Evolutionary conservation across 83 land plant species (phyloP).

Genomic region (Picea abies): DNA sequence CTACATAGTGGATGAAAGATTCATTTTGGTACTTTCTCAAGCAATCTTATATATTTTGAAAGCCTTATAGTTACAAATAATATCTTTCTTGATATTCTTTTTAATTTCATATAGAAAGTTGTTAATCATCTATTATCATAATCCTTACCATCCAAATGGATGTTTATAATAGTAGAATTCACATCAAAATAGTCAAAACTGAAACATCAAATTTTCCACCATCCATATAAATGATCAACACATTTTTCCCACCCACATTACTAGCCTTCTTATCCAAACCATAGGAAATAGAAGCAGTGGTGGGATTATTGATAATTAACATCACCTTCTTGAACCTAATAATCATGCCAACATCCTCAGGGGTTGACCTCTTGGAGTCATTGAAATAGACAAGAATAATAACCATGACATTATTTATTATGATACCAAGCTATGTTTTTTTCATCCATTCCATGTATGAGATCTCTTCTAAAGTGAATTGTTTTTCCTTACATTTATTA

Average conservation of each 20-base stretch:
- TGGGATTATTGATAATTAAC: not conserved
- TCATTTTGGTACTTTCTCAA: conserved; percentile 55
- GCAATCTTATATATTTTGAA: conserved; percentile 21
- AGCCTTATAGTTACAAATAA: conserved; percentile 5
- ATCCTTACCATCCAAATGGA: conserved; percentile 57
- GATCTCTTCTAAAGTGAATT: conserved; percentile 37
- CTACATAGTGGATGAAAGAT: conserved; percentile 52
- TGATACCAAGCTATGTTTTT: conserved; percentile 8
- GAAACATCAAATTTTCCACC: conserved; percentile 21
- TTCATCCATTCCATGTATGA: conserved; percentile 36
- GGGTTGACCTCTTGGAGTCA: conserved; percentile 14
- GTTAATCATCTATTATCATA: conserved; percentile 32
- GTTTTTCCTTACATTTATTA: conserved; percentile 33
- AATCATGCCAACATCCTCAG: conserved; percentile 14
- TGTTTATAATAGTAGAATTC: conserved; percentile 56
- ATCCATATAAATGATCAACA: not conserved
- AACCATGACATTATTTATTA: conserved; percentile 1
- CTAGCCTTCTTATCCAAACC: conserved; percentile 21
- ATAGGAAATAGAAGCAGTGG: not conserved
- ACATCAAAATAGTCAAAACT: conserved; percentile 16
- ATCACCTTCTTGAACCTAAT: conserved; percentile 13
- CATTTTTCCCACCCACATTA: conserved; percentile 24
- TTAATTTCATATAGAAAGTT: conserved; percentile 19
- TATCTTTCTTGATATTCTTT: conserved; percentile 21
- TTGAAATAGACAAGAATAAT: conserved; percentile 14